Evolutionary conservation across 192 early-diverging fungal genomes (phyloP).

Genomic region (Coemansia sp.): DNA sequence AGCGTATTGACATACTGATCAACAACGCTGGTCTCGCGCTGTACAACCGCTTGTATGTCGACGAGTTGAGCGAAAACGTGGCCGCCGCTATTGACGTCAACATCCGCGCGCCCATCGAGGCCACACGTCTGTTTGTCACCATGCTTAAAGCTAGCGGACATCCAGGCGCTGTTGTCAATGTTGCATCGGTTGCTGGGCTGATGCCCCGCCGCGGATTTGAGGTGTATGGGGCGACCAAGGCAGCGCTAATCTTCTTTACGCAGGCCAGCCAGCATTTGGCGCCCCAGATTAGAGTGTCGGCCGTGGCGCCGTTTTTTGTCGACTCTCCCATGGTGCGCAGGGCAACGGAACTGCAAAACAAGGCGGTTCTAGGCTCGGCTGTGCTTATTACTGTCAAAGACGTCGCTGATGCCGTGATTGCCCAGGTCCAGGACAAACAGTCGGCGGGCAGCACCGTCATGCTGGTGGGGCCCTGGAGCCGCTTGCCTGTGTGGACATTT

Average conservation of each 20-base stretch:
- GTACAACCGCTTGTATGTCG: constrained; percentile 10
- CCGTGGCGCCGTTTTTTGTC: constrained; percentile 31
- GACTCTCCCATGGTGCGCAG: constrained; percentile 20
- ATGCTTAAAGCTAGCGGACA: neutral
- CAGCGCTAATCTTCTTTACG: constrained; percentile 27
- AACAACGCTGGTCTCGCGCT: constrained; percentile 44
- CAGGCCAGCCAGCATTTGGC: constrained; percentile 10
- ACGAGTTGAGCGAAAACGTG: constrained; percentile 5
- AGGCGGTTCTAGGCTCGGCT: neutral
- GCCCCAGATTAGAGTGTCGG: constrained; percentile 23
- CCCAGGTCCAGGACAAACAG: constrained; percentile 9
- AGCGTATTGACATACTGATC: constrained; percentile 35
- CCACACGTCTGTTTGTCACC: constrained; percentile 12
- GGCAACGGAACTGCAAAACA: neutral
- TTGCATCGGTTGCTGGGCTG: constrained; percentile 20
- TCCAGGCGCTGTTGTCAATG: constrained; percentile 18
- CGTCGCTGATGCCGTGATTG: constrained; percentile 34
- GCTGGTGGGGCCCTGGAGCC: constrained; percentile 21
- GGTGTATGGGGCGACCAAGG: constrained; percentile 28
- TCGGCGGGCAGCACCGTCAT: constrained; percentile 26
- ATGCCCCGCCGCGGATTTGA: constrained; percentile 7
- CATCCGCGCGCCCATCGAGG: constrained; percentile 16
- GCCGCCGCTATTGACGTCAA: constrained; percentile 12
- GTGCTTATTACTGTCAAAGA: constrained; percentile 12
- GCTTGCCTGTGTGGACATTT: constrained; percentile 25